These are phyloP conservation scores for Trebouxiophyceae sp. DNA, from an alignment of 163 green algal species.

Conservation along the genomic window DNA sequence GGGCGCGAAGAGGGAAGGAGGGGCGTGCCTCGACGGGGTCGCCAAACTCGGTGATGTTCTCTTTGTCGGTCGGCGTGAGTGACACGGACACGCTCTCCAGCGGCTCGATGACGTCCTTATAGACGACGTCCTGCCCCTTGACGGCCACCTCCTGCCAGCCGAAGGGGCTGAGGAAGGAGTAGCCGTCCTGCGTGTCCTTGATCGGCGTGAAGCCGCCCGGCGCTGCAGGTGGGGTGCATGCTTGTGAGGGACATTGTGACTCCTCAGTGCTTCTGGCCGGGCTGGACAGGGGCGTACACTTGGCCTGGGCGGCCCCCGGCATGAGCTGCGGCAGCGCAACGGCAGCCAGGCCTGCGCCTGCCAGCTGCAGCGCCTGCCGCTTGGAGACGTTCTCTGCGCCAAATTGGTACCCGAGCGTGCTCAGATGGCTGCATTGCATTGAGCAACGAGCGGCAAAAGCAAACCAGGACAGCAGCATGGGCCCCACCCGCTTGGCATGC, in stretches of 20 bases:
- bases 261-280: too few relatives aligned
- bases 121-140: slow-evolving; percentile 82
- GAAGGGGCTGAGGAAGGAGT: slow-evolving; percentile 93
- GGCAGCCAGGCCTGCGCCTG: background rate
- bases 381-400: slow-evolving; percentile 2
- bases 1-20: background rate
- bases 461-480: too few relatives aligned
- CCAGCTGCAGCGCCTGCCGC: slow-evolving; percentile 28
- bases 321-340: background rate
- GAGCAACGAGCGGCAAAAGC: too few relatives aligned
- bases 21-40: slow-evolving; percentile 28
- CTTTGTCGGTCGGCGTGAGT: slow-evolving; percentile 78
- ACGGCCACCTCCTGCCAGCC: slow-evolving; percentile 87
- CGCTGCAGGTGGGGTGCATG: background rate
- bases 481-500: background rate
- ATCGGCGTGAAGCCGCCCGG: slow-evolving; percentile 63
- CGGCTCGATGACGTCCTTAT: slow-evolving; percentile 97
- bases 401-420: too few relatives aligned
- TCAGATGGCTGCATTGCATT: too few relatives aligned
- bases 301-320: too few relatives aligned
- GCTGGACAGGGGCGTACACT: too few relatives aligned
- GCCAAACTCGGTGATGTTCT: slow-evolving; percentile 77
- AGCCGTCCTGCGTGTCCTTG: slow-evolving; percentile 79
- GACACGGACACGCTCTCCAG: slow-evolving; percentile 89
- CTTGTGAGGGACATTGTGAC: too few relatives aligned